Conservation (phyloP, 768 basidiomycete species). For the Lentinus brumalis region DNA sequence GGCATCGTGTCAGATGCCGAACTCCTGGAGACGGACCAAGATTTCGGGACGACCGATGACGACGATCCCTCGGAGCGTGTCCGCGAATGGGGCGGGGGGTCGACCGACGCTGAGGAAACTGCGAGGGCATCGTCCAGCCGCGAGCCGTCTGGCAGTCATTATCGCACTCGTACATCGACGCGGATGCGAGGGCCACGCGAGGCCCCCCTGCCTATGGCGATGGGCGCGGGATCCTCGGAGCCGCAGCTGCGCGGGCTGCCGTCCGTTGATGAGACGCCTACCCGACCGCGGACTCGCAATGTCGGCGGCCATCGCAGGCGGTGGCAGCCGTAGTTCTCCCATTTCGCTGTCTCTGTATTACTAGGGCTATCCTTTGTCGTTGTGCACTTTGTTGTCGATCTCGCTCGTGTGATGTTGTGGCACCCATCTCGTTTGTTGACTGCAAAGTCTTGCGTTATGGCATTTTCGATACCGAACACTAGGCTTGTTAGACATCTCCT, state of each 20-base stretch:
- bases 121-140: slow-evolving; percentile 12
- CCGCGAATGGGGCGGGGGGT: slow-evolving; percentile 6
- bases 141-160: slow-evolving; percentile 12
- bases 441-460: slow-evolving; percentile 1
- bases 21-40: slow-evolving; percentile 58
- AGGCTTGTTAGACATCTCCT: slow-evolving; percentile 14
- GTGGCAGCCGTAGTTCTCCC: slow-evolving; percentile 48
- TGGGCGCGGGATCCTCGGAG: slow-evolving; percentile 24
- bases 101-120: slow-evolving; percentile 13
- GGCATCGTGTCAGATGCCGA: slow-evolving; percentile 48
- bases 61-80: slow-evolving; percentile 16
- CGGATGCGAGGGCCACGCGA: slow-evolving; percentile 13
- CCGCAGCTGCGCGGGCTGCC: slow-evolving; percentile 40
- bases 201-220: neutral
- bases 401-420: neutral
- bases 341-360: slow-evolving; percentile 6
- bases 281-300: slow-evolving; percentile 56
- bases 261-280: slow-evolving; percentile 57
- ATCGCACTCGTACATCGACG: slow-evolving; percentile 9
- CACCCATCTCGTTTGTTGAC: neutral
- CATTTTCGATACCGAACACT: slow-evolving; percentile 5
- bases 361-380: neutral
- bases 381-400: slow-evolving; percentile 37
- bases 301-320: slow-evolving; percentile 45
- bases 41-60: slow-evolving; percentile 34